Evolutionary conservation across 371 early-diverging fungal species (phyloP), one percentile per base, ranked within the genome.

Genomic region (Chytridiales sp.): DNA sequence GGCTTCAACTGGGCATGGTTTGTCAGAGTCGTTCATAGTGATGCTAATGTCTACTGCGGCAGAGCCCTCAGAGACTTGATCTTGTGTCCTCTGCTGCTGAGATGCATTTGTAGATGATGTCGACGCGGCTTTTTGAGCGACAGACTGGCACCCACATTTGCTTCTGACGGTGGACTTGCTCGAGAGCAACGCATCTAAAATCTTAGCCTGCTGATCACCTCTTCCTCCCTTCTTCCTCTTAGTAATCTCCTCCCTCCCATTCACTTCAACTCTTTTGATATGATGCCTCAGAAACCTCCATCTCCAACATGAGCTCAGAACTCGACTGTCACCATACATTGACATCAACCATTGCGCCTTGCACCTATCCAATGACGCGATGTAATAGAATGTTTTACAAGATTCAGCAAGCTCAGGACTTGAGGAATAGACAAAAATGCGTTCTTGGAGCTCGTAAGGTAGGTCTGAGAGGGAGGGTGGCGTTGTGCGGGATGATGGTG

Each of bases 371-470:
- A 59, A 59, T 4, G 32, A 27, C 17, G 63, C 51, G 22, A 62
- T 57, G 5, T 35, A 48, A 36, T 50, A 22, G 36, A 62, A 54
- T 15, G 31, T 38, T 29, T 59, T 29, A 32, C 52, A 47, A 2
- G 38, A 48, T 21, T 49, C 31, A n/a, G 68, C 59, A 0, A 67
- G 46, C 15, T 30, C 32, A 21, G 49, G 44, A 24, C 46, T 58
- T 4, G 68, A 62, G 3, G 68, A 57, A 22, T 53, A 47, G 3
- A 67, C 53, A 36, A 67, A 67, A 30, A 67, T 67, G 9, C 40
- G 46, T 52, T 62, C 68, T 22, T 40, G 34, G 22, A 67, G 1
- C 38, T 67, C 68, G 38, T 22, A 5, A 0, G 63, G 63, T 5
- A 43, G 52, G 44, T 4, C 31, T 9, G 19, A 11, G 26, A 49